A percentile compares a stretch with the other conserved stretches of the same genome.
Evolutionary conservation across 345 rosid genomes (phyloP).

Genomic region (Raphanus raphanistrum): DNA sequence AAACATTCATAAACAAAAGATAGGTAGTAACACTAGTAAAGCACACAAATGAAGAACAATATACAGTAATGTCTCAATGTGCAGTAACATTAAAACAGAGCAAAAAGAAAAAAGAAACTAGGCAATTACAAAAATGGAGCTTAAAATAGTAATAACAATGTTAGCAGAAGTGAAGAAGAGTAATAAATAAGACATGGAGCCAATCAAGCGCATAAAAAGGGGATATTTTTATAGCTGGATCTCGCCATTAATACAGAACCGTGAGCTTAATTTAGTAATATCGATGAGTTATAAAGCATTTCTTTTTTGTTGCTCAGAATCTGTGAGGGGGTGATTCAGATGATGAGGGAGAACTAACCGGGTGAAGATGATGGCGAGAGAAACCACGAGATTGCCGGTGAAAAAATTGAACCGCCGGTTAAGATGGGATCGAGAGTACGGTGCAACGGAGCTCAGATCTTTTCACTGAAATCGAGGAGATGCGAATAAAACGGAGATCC

Average conservation of each 20-base stretch:
- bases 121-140: conserved; percentile 2
- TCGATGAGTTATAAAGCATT: conserved; percentile 15
- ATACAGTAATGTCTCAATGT: conserved; percentile 3
- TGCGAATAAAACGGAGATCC: conserved; percentile 32
- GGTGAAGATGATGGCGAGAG: conserved; percentile 15
- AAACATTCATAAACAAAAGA: not conserved
- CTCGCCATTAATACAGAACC: conserved; percentile 36
- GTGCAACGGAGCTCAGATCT: conserved; percentile 23
- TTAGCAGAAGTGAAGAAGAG: conserved; percentile 16
- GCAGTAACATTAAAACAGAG: conserved; percentile 4
- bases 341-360: conserved; percentile 33
- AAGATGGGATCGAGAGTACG: conserved; percentile 24
- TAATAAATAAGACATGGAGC: conserved; percentile 17
- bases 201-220: conserved; percentile 8
- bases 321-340: conserved; percentile 5
- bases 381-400: conserved; percentile 10
- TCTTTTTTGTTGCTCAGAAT: not conserved
- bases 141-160: conserved; percentile 20
- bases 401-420: conserved; percentile 6
- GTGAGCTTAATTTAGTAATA: conserved; percentile 22
- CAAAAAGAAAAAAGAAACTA: not conserved
- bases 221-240: conserved; percentile 23
- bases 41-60: conserved; percentile 14
- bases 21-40: not conserved
- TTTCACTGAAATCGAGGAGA: conserved; percentile 25